Evolutionary conservation across 164 flowering plant genomes (phyloP), one percentile per base, ranked within the genome.

Genomic region (Cinnamomum chago): DNA sequence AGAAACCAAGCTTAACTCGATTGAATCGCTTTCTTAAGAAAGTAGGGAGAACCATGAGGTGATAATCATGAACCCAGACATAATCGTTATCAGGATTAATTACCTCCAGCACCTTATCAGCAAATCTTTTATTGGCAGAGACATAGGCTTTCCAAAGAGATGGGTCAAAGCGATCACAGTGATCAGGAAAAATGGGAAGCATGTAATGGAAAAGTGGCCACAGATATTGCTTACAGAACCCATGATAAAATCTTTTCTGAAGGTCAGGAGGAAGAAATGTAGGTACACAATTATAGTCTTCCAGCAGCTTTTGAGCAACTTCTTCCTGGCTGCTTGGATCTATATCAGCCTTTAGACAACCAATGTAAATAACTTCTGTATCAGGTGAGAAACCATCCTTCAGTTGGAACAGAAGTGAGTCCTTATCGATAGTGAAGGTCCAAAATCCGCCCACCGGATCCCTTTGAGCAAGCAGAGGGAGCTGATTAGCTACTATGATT

Each of bases 61-160:
- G 98, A 82, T 93, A 93, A 82, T 93, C 98, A 76, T 93, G 96
- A 73, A 93, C 73, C 98, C 98, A 93, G 33, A 93, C 88, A 81
- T 74, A 88, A 80, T 89, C 92, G 64, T 87, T 93, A 50, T 88
- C 92, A 4, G 79, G 75, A 68, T 77, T 75, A 27, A 81, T 74
- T 28, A 81, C 81, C 62, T 79, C 81, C 72, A 76, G 71, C 50
- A 81, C 79, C 65, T 76, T 81, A 60, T 81, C 82, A 22, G 84
- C 84, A 76, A 81, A 81, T 68, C 60, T 73, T 73, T 74, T 76
- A 72, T 81, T 81, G 22, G 84, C 84, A 62, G 84, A 76, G 1
- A 79, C 77, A 71, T 79, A 82, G 65, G 84, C 84, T 69, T 79
- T 80, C 84, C 84, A 82, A n/a, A 71, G 74, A 66, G 79, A 76